phyloP scores from a whole-genome alignment of 1,284 basidiomycete genomes.

The Cerioporus squamosus region DNA sequence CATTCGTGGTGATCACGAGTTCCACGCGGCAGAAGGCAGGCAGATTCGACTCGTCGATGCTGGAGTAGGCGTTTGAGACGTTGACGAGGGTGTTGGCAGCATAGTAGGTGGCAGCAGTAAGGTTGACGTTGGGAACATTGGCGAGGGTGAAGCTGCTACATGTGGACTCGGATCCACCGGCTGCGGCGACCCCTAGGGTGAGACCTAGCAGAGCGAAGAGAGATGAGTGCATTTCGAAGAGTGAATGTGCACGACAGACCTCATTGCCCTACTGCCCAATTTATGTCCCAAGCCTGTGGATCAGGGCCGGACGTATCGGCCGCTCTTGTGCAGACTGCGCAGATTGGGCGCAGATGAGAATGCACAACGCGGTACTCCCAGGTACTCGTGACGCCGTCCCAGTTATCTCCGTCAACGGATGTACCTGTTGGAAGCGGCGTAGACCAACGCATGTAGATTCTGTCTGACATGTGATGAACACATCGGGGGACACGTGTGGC shows the following conservation, averaged over 20 bases:
- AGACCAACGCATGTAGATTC: too few species aligned
- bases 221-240: slow-evolving; percentile 2
- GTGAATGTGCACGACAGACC: not conserved
- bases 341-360: not conserved
- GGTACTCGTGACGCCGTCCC: too few species aligned
- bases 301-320: not conserved
- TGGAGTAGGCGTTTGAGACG: slow-evolving; percentile 27
- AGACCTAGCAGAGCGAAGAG: slow-evolving; percentile 8
- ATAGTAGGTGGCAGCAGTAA: slow-evolving; percentile 20
- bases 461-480: not conserved
- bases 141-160: slow-evolving; percentile 12
- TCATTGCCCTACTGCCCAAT: not conserved
- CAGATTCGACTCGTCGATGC: slow-evolving; percentile 23
- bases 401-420: too few species aligned
- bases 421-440: too few species aligned
- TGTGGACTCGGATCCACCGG: not conserved
- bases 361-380: too few species aligned
- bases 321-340: not conserved
- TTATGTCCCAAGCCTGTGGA: not conserved
- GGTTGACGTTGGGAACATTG: slow-evolving; percentile 3
- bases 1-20: slow-evolving; percentile 27
- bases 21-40: slow-evolving; percentile 28
- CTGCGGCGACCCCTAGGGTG: not conserved
- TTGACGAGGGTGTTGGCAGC: slow-evolving; percentile 19
- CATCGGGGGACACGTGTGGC: not conserved